Evolutionary conservation across 2,329 filamentous ascomycete species (phyloP).

Genomic region (Aspergillus ochraceus): DNA sequence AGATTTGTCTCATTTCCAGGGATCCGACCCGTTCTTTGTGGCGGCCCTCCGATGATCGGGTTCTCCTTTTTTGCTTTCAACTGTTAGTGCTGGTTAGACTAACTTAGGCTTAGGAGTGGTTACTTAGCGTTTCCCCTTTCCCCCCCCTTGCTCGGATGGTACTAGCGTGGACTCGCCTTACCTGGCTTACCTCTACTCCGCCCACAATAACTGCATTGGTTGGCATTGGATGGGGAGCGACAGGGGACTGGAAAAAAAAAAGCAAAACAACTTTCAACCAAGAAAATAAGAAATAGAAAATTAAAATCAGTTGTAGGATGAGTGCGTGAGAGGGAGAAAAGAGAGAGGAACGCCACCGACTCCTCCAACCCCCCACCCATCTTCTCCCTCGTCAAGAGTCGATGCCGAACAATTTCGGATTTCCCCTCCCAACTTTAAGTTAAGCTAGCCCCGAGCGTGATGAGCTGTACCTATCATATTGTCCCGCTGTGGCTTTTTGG

Average conservation of each 20-base stretch:
- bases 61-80: background rate
- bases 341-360: background rate
- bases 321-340: background rate
- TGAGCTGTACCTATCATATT: constrained; percentile 20
- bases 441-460: constrained; percentile 15
- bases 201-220: background rate
- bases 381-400: background rate
- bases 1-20: background rate
- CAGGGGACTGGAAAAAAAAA: constrained; percentile 1
- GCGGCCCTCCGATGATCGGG: constrained; percentile 1
- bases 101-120: too few relatives aligned
- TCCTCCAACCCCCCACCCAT: background rate
- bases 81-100: background rate
- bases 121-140: too few relatives aligned
- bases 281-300: background rate
- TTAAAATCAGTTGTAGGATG: too few relatives aligned
- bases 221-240: constrained; percentile 1
- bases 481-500: constrained; percentile 4
- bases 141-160: background rate
- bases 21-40: background rate
- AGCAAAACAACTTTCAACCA: background rate
- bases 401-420: background rate
- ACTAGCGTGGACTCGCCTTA: background rate
- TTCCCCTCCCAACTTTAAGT: constrained; percentile 12
- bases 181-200: background rate